Evolutionary conservation across 2,329 filamentous ascomycete genomes (phyloP).

Genomic region (Penicillium brasilianum): DNA sequence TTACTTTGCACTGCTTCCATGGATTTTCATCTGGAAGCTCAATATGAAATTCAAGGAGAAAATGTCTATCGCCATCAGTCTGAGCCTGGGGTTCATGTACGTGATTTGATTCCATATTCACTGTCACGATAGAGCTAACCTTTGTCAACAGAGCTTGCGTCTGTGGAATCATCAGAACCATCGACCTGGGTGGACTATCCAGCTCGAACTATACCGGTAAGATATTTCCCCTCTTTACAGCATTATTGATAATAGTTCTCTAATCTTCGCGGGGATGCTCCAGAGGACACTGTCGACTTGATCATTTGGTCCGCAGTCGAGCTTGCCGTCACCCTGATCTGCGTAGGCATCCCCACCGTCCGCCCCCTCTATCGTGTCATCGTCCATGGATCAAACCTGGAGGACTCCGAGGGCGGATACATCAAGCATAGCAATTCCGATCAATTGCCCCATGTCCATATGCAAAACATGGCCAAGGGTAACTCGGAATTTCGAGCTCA

Average conservation of each 20-base stretch:
- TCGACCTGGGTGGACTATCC: conserved; percentile 21
- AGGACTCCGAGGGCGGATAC: conserved; percentile 11
- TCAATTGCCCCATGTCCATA: conserved; percentile 6
- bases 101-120: neutral
- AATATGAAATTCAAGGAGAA: conserved; percentile 47
- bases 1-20: conserved; percentile 46
- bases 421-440: conserved; percentile 7
- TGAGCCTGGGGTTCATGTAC: conserved; percentile 45
- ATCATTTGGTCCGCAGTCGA: conserved; percentile 34
- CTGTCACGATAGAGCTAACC: neutral
- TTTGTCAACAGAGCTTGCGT: conserved; percentile 16
- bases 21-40: conserved; percentile 44
- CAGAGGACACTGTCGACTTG: conserved; percentile 32
- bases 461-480: conserved; percentile 13
- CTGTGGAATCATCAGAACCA: conserved; percentile 24
- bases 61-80: conserved; percentile 42
- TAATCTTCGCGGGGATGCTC: neutral
- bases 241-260: neutral
- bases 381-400: conserved; percentile 19
- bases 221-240: neutral
- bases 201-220: conserved; percentile 29
- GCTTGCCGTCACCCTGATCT: conserved; percentile 32
- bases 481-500: conserved; percentile 4
- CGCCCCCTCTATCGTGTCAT: conserved; percentile 31
- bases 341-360: conserved; percentile 36